Conservation (phyloP, 352 stramenopile species). For the Elongisporangium senticosum region DNA sequence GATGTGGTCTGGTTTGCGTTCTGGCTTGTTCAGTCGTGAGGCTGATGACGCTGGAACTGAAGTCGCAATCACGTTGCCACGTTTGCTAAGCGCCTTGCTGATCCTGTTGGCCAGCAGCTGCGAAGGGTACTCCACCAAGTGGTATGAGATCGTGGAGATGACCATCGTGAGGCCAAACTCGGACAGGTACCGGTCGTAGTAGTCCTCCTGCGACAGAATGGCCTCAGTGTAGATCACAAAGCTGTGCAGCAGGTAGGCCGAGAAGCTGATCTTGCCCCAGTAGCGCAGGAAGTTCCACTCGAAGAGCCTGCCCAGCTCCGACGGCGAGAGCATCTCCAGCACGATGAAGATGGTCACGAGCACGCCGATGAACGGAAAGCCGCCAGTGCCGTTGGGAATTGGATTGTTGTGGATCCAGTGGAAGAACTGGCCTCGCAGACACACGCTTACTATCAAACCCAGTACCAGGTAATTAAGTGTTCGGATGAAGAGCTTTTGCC, state of each 20-base stretch:
- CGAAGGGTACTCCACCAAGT: slow-evolving; percentile 38
- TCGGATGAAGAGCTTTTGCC: no score
- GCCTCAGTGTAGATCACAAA: slow-evolving; percentile 48
- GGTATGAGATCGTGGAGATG: slow-evolving; percentile 28
- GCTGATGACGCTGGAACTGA: no score
- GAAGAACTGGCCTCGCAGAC: slow-evolving; percentile 28
- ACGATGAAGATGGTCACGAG: slow-evolving; percentile 27
- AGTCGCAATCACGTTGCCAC: no score
- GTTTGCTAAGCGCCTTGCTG: no score
- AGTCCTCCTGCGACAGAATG: no score
- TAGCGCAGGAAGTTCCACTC: slow-evolving; percentile 36
- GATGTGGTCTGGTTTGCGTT: no score
- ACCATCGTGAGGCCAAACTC: no score
- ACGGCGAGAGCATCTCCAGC: slow-evolving; percentile 33
- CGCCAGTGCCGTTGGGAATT: slow-evolving; percentile 9
- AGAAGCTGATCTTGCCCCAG: slow-evolving; percentile 48
- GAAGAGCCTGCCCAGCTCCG: slow-evolving; percentile 23
- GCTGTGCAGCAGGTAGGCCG: slow-evolving; percentile 44
- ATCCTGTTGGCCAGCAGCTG: slow-evolving; percentile 25
- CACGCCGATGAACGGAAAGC: slow-evolving; percentile 24
- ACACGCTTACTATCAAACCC: slow-evolving; percentile 26
- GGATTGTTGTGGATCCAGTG: slow-evolving; percentile 27
- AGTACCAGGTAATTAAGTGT: no score
- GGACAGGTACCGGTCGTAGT: no score
- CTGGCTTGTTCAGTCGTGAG: no score